phyloP scores from a whole-genome alignment of 129 eudicot genomes.

The Centaurea solstitialis region DNA sequence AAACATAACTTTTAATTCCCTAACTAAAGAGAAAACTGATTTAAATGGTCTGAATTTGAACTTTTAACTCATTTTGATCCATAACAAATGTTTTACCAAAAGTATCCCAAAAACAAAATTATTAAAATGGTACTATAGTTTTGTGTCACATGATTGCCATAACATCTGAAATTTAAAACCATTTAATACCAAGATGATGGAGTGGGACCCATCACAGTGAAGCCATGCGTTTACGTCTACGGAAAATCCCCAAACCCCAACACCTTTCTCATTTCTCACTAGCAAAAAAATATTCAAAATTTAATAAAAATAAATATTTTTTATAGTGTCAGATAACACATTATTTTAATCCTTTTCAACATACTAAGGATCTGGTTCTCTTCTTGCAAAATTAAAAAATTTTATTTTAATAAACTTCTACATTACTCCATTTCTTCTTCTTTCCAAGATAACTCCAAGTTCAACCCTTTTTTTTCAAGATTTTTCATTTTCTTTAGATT shows the following conservation, averaged over 20 bases:
- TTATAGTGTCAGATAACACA: not conserved
- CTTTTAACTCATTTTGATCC: not conserved
- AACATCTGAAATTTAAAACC: not conserved
- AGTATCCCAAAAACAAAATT: no score
- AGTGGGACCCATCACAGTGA: slow-evolving; percentile 11
- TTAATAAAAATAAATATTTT: not conserved
- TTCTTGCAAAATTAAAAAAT: slow-evolving; percentile 5
- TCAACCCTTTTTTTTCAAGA: slow-evolving; percentile 16
- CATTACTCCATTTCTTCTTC: slow-evolving; percentile 23
- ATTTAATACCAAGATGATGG: not conserved
- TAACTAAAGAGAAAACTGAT: no score
- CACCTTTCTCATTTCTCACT: not conserved
- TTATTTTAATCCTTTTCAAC: slow-evolving; percentile 30
- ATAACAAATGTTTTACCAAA: no score
- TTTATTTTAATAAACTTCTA: slow-evolving; percentile 11
- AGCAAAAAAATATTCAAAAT: not conserved
- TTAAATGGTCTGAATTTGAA: no score
- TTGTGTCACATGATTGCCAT: not conserved
- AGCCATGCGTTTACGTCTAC: slow-evolving; percentile 33
- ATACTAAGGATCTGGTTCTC: slow-evolving; percentile 35
- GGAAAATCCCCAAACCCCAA: not conserved
- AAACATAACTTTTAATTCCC: no score
- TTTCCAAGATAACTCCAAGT: slow-evolving; percentile 28
- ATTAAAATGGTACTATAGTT: not conserved
- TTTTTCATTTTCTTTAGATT: slow-evolving; percentile 16